Evolutionary conservation across 768 basidiomycete genomes (phyloP), one percentile per base, ranked within the genome.

Genomic region (Boletellus ananas): DNA sequence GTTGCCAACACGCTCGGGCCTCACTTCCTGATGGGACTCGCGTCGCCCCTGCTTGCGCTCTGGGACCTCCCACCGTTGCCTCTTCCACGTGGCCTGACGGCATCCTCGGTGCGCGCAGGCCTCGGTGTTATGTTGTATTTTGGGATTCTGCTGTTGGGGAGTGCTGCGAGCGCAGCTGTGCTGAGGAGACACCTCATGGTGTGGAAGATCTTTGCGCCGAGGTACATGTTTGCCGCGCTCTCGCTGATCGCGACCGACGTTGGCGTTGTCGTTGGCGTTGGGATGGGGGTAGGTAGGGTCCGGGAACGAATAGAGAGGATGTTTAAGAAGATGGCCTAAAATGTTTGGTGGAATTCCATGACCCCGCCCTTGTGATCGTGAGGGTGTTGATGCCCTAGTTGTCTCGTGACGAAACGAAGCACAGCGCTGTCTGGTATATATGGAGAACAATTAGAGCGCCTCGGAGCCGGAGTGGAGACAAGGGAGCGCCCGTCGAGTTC

Each of bases 191-290:
- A 97, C 65, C 67, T 96, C 56, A 96, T 96, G 94, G 94, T 97
- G 20, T 99, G 96, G 96, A 97, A 98, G 71, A 85, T 98, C 4
- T 99, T 97, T 61, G 95, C 94, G 34, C 96, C 96, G 54, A 72
- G 95, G 54, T 96, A 94, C 64, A 94, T 97, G 85, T 64, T 80
- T 14, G 88, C 79, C 0, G 90, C 80, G 0, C 60, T 81, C 4
- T 77, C 78, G 25, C 65, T 95, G 33, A 36, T 91, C 4, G 79
- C 79, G 1, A 80, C 90, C 2, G 95, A 98, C 69, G 33, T 84
- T 0, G 85, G 75, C 13, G 62, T 66, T 8, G 17, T 66, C 2
- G 20, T 66, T n/a, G 62, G 64, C 1, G 37, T 58, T 44, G 51
- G 58, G 34, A 36, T 66, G 20, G 63, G 64, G 6, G 54, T 66